Conservation (phyloP, 306 rosid genomes). For the Malus sylvestris region DNA sequence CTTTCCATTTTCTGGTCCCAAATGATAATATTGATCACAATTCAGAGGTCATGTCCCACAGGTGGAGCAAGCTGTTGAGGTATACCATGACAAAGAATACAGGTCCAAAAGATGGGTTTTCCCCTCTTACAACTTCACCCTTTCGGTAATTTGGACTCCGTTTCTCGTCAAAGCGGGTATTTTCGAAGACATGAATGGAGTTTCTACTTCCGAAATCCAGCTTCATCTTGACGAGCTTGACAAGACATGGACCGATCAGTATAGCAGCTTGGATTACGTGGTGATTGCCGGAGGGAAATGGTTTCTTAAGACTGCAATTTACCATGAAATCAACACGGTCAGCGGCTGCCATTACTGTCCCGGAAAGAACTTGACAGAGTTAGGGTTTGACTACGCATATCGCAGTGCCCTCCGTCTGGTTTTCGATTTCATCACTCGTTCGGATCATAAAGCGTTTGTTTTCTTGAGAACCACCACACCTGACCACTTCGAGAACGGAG, state of each 20-base stretch:
- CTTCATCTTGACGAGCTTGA: slow-evolving; percentile 58
- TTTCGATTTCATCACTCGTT: slow-evolving; percentile 26
- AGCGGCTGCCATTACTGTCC: slow-evolving; percentile 61
- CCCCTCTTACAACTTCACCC: slow-evolving; percentile 69
- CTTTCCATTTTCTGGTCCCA: slow-evolving; percentile 11
- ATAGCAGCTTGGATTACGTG: slow-evolving; percentile 33
- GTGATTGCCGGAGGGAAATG: slow-evolving; percentile 71
- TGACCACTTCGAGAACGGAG: slow-evolving; percentile 79
- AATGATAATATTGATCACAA: slow-evolving; percentile 9
- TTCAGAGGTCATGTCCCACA: slow-evolving; percentile 27
- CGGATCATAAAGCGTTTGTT: slow-evolving; percentile 39
- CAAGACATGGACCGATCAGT: slow-evolving; percentile 47
- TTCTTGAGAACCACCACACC: slow-evolving; percentile 72
- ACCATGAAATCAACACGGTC: slow-evolving; percentile 45
- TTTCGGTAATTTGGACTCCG: slow-evolving; percentile 72
- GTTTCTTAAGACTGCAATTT: slow-evolving; percentile 70
- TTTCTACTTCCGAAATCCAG: slow-evolving; percentile 57
- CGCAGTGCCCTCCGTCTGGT: slow-evolving; percentile 41
- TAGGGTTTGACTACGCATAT: slow-evolving; percentile 51
- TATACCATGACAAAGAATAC: slow-evolving; percentile 76
- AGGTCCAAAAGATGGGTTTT: slow-evolving; percentile 71
- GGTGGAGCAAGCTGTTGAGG: slow-evolving; percentile 65
- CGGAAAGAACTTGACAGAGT: slow-evolving; percentile 54
- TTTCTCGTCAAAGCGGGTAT: slow-evolving; percentile 64
- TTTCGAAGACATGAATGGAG: slow-evolving; percentile 66